Evolutionary conservation across 495 filamentous ascomycete genomes (phyloP).

Genomic region (Geoglossum glabrum): DNA sequence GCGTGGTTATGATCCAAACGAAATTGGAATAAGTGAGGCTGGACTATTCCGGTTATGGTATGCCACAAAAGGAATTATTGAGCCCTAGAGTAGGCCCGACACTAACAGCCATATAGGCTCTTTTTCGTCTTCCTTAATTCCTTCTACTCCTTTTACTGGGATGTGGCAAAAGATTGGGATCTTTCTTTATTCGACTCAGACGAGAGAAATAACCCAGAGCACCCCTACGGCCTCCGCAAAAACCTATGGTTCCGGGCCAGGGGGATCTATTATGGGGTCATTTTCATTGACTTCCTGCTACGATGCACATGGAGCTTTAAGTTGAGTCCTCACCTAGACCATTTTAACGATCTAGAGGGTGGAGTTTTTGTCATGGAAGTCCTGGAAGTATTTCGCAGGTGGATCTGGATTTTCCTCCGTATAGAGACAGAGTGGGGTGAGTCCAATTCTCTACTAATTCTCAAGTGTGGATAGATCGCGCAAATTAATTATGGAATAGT

Average conservation of each 20-base stretch:
- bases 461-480: not conserved
- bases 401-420: constrained; percentile 94
- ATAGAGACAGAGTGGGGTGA: constrained; percentile 80
- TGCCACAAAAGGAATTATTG: constrained; percentile 3
- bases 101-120: constrained; percentile 19
- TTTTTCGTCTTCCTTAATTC: constrained; percentile 57
- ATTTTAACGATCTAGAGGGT: constrained; percentile 66
- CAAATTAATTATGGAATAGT: constrained; percentile 22
- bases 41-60: constrained; percentile 37
- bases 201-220: constrained; percentile 30
- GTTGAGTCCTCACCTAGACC: constrained; percentile 56
- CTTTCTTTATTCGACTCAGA: constrained; percentile 49
- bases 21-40: constrained; percentile 31
- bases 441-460: constrained; percentile 8
- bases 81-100: not conserved
- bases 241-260: constrained; percentile 46
- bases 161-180: constrained; percentile 93
- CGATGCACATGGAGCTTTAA: constrained; percentile 82
- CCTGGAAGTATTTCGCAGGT: constrained; percentile 67
- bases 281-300: constrained; percentile 56
- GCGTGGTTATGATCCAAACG: constrained; percentile 38
- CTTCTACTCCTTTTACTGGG: constrained; percentile 93
- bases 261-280: constrained; percentile 63
- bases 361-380: constrained; percentile 74
- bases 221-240: constrained; percentile 60